phyloP scores from a whole-genome alignment of 257 asterid species.

The Ajuga chamaepitys region DNA sequence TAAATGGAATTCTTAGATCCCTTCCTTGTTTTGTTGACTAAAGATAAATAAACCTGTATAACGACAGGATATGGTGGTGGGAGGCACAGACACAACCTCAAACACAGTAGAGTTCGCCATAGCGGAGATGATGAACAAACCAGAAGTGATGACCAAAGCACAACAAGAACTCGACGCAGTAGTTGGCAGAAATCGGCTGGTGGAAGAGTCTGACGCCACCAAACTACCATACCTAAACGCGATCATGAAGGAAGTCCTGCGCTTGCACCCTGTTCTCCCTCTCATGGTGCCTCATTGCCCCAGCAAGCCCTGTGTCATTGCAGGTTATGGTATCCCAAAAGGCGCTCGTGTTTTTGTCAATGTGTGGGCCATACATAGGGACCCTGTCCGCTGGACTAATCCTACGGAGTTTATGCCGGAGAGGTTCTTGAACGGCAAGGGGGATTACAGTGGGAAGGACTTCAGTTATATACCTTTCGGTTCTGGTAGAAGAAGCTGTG shows the following conservation, averaged over 20 bases:
- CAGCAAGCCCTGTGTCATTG: conserved; percentile 35
- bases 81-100: conserved; percentile 62
- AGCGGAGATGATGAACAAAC: conserved; percentile 54
- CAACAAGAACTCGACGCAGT: conserved; percentile 44
- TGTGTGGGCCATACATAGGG: conserved; percentile 66
- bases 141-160: conserved; percentile 32
- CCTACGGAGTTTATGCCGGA: conserved; percentile 45
- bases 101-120: conserved; percentile 49
- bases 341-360: conserved; percentile 57
- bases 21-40: too few species aligned
- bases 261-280: conserved; percentile 62
- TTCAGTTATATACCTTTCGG: conserved; percentile 60
- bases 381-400: conserved; percentile 41
- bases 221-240: conserved; percentile 48
- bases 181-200: conserved; percentile 29
- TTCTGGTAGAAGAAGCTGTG: conserved; percentile 64
- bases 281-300: conserved; percentile 70
- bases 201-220: conserved; percentile 48
- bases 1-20: too few species aligned
- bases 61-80: conserved; percentile 64
- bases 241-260: conserved; percentile 46
- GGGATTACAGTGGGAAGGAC: conserved; percentile 51
- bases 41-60: too few species aligned
- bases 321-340: conserved; percentile 42
- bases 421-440: conserved; percentile 34